phyloP scores from a whole-genome alignment of 148 eudicot genomes.

The Silene conica region DNA sequence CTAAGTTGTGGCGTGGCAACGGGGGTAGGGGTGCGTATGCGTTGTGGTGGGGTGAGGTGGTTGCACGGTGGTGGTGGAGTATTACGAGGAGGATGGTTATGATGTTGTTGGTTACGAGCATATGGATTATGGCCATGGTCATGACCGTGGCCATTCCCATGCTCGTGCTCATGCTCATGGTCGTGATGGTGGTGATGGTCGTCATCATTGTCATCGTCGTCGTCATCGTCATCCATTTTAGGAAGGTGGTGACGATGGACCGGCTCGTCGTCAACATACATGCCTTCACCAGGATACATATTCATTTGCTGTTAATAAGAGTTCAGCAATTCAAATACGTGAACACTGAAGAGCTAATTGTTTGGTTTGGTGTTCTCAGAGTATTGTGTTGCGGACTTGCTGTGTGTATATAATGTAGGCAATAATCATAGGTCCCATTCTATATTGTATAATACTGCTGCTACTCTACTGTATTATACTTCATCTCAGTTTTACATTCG shows the following conservation, averaged over 20 bases:
- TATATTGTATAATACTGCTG: not conserved
- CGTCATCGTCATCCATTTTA: conserved; percentile 24
- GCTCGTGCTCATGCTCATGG: not conserved
- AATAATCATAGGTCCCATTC: not conserved
- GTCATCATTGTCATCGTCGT: not conserved
- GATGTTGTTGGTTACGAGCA: not conserved
- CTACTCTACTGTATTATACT: no score
- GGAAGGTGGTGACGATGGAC: conserved; percentile 29
- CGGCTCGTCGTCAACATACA: conserved; percentile 20
- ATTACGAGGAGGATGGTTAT: not conserved
- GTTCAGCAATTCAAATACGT: not conserved
- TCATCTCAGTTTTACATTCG: no score
- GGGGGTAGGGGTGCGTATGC: conserved; percentile 8
- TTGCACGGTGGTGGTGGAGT: not conserved
- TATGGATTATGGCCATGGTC: not conserved
- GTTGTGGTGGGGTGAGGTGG: conserved; percentile 11
- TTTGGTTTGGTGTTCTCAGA: not conserved
- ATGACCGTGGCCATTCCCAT: not conserved
- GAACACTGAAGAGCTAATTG: no score
- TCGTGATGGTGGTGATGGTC: not conserved
- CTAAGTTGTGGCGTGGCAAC: conserved; percentile 5
- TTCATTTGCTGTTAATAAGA: not conserved
- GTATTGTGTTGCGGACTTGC: not conserved
- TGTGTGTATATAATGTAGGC: not conserved
- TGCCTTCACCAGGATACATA: conserved; percentile 20